These are phyloP conservation scores for Orbilia oligospora DNA, from an alignment of 2,329 filamentous ascomycete species.

Conservation along the genomic window DNA sequence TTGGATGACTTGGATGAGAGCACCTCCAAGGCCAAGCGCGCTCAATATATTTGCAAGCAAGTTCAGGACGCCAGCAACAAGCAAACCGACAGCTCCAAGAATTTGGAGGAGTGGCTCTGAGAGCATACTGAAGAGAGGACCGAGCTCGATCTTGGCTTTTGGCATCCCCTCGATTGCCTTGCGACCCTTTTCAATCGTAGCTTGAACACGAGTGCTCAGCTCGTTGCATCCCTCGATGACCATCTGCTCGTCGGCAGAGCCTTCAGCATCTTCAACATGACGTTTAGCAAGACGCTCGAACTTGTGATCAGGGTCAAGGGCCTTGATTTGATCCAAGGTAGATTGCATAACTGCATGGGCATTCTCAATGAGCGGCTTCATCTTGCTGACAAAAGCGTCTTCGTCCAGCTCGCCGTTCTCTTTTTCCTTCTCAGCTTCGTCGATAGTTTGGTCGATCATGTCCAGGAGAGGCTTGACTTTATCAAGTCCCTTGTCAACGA, in stretches of 20 bases:
- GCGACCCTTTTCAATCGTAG: constrained; percentile 88
- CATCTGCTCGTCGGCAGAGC: constrained; percentile 84
- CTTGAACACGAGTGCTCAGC: constrained; percentile 73
- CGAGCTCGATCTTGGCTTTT: constrained; percentile 93
- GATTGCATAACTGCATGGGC: constrained; percentile 85
- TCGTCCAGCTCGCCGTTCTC: constrained; percentile 84
- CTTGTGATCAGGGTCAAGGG: constrained; percentile 87
- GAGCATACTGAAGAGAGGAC: constrained; percentile 86
- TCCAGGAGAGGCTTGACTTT: constrained; percentile 87
- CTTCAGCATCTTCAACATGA: constrained; percentile 78
- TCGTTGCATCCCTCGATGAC: constrained; percentile 89
- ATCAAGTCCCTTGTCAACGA: constrained; percentile 84
- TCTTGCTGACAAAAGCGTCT: constrained; percentile 86
- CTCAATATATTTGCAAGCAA: constrained; percentile 85
- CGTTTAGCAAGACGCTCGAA: constrained; percentile 89
- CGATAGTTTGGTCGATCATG: constrained; percentile 87
- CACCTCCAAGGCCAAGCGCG: constrained; percentile 83
- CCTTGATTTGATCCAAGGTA: constrained; percentile 87
- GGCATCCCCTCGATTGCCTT: constrained; percentile 92
- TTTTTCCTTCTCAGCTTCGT: constrained; percentile 83
- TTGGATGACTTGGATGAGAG: constrained; percentile 84
- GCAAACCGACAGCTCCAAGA: constrained; percentile 80
- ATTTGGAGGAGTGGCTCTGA: constrained; percentile 91
- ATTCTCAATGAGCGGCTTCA: constrained; percentile 90
- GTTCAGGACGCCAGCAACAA: constrained; percentile 85